Base-by-base conservation (phyloP, 345 rosid genomes). In the Barbarea vulgaris region DNA sequence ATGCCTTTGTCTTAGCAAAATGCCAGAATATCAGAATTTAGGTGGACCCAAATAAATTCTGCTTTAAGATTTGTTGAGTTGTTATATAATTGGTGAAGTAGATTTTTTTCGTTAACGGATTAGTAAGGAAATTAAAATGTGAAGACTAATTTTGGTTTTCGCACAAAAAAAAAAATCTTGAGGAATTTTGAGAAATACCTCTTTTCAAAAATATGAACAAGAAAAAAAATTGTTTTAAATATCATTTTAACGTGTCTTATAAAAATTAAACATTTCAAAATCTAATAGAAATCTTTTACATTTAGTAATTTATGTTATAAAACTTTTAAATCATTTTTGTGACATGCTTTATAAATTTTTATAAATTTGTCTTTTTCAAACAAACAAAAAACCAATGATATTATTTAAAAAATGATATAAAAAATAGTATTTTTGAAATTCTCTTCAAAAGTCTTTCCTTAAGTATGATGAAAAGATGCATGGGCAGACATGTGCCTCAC, bases 401-500 rank as follows among this genome's bases (percentile, higher is more conserved):
- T 34, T 9, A 9, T 3, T 10, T 2, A 3, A 37, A 37, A 11
- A 12, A 3, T 36, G 1, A 3, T 28, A 28, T 11, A 1, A 36
- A 10, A 36, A 37, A 41, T 13, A 36, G 13, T 36, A 36, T 31
- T 31, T 39, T 41, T 41, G 46, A 41, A 41, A 41, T 41, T 41
- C 15, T 41, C n/a, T 13, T 7, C 18, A n/a, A 44, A 44, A 44
- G 0, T 15, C 6, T 53, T 41, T 59, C 27, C 37, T 4, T 47
- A 36, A 48, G 50, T 59, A 22, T 4, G 28, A 60, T 47, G 39
- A n/a, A 57, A 59, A 34, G 50, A 48, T 24, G 22, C 33, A 70
- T 31, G 18, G 22, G 37, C 18, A 71, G 59, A 48, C 67, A 71
- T 60, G 59, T 71, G 67, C 39, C 15, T 47, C 14, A 24, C 28